phyloP scores from a whole-genome alignment of 495 filamentous ascomycete genomes.

The Cercophora scortea region DNA sequence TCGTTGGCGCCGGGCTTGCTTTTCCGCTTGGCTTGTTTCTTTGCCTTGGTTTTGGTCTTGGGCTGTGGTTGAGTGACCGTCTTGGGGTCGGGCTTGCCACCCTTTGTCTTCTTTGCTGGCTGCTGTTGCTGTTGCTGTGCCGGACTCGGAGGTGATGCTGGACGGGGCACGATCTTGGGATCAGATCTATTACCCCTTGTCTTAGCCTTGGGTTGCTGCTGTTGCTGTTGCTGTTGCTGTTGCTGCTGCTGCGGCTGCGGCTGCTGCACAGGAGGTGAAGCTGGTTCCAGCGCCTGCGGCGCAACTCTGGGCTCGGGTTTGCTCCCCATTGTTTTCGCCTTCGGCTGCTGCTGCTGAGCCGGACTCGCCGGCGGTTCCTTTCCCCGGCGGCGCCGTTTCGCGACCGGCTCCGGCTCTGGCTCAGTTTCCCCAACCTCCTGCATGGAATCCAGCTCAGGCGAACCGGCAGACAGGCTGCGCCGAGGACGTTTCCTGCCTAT shows the following conservation, averaged over 20 bases:
- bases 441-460: slow-evolving; percentile 21
- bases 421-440: not conserved
- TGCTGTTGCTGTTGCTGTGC: not conserved
- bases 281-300: no score
- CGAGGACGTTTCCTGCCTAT: slow-evolving; percentile 31
- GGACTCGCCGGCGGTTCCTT: slow-evolving; percentile 16
- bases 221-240: not conserved
- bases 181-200: not conserved
- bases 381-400: slow-evolving; percentile 28
- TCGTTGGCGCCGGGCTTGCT: slow-evolving; percentile 6
- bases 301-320: not conserved
- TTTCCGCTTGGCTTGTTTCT: slow-evolving; percentile 8
- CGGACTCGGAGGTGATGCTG: no score
- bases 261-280: no score
- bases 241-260: not conserved
- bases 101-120: not conserved
- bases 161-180: no score
- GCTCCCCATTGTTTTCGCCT: not conserved
- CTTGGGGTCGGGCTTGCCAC: not conserved
- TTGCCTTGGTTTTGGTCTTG: slow-evolving; percentile 9
- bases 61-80: slow-evolving; percentile 14
- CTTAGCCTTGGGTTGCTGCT: not conserved
- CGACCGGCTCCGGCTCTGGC: slow-evolving; percentile 8
- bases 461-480: slow-evolving; percentile 18
- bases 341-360: slow-evolving; percentile 29